Base-by-base conservation (phyloP, 495 filamentous ascomycete species). In the Haplographium delicatum region DNA sequence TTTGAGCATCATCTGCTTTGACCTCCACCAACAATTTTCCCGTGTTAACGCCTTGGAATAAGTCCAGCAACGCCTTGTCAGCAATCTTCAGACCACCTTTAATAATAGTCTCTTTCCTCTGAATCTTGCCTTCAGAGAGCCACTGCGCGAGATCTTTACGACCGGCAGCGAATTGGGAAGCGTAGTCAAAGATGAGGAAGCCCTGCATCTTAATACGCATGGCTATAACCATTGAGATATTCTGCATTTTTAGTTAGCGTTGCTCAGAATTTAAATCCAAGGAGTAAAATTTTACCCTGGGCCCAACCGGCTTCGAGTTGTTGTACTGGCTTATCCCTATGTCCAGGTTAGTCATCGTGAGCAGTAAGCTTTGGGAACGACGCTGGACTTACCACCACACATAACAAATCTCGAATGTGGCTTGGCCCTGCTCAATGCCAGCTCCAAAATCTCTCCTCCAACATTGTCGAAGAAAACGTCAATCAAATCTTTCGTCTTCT, bases 391-490 rank as follows among this genome's bases (percentile, higher is more conserved):
- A 11, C 72, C 67, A 9, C 83, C 83, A 61, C 81, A 84, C 46
- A 80, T 77, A 18, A 80, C 78, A 59, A 87, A 75, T 15, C 83
- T 73, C 0, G 82, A 73, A 57, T 64, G 60, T 42, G 61, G 53
- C 58, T 78, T 79, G 50, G 85, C 71, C 20, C 75, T 68, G 9
- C 58, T 60, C 20, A 86, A 64, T 57, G 80, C 81, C 35, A 80
- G 50, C 52, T 86, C 80, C 51, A 86, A 69, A 49, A 86, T 79
- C 48, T 78, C 70, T 1, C 83, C 83, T 1, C 82, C 83, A n/a
- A 85, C 83, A 58, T 86, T 86, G 56, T 86, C 84, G 62, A 77
- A 85, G 58, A 77, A 86, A 18, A 87, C 72, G 50, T 88, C 79
- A 13, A 85, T 80, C 53, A 66, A 80, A 0, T 76, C 76, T 27